These are phyloP conservation scores for Tuber melanosporum DNA, from an alignment of 495 filamentous ascomycete species.

Conservation along the genomic window DNA sequence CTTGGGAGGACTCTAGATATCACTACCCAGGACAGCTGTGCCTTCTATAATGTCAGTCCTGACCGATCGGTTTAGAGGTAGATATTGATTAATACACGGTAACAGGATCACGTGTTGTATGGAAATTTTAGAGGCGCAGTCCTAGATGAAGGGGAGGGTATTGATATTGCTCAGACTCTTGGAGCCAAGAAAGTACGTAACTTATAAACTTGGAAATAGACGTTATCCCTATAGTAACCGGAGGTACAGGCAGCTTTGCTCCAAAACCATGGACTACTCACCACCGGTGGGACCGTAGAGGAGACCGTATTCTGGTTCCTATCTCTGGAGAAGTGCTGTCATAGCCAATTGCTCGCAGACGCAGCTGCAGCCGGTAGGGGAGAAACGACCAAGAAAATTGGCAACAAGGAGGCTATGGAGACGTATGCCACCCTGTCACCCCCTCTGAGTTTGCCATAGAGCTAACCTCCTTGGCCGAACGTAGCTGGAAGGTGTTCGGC, in stretches of 20 bases:
- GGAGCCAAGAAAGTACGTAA: slow-evolving; percentile 53
- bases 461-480: slow-evolving; percentile 2
- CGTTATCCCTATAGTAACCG: not conserved
- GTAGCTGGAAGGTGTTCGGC: slow-evolving; percentile 55
- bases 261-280: slow-evolving; percentile 58
- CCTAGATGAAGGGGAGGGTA: slow-evolving; percentile 59
- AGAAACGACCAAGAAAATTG: slow-evolving; percentile 58
- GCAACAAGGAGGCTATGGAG: slow-evolving; percentile 59
- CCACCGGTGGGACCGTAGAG: slow-evolving; percentile 54
- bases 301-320: slow-evolving; percentile 68
- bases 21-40: slow-evolving; percentile 64
- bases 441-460: no score
- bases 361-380: slow-evolving; percentile 64
- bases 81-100: not conserved
- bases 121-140: slow-evolving; percentile 65
- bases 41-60: slow-evolving; percentile 53
- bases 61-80: slow-evolving; percentile 38
- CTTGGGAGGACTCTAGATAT: slow-evolving; percentile 63
- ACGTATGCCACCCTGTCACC: slow-evolving; percentile 43
- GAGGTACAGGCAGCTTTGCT: slow-evolving; percentile 52
- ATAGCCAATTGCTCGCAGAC: slow-evolving; percentile 69
- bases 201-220: not conserved
- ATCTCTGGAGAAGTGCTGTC: slow-evolving; percentile 66
- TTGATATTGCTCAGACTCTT: slow-evolving; percentile 58
- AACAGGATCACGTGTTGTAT: slow-evolving; percentile 29